Conservation (phyloP, 352 stramenopile species). For the Globisporangium heterothallicum region DNA sequence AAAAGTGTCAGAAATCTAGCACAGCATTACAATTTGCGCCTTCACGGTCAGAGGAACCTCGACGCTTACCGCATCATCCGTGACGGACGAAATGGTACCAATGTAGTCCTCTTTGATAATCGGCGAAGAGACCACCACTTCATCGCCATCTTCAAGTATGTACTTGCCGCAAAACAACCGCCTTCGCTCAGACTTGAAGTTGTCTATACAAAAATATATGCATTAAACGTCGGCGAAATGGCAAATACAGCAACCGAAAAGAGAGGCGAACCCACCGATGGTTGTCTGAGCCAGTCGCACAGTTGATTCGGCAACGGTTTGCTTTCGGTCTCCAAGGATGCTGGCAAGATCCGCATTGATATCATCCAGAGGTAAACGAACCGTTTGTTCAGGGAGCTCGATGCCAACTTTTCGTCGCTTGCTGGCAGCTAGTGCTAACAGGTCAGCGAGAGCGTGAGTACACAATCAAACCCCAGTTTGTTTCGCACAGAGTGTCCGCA, state of each 20-base stretch:
- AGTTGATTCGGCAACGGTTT: slow-evolving; percentile 19
- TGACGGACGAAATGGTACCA: slow-evolving; percentile 72
- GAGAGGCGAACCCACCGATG: slow-evolving; percentile 17
- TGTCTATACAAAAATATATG: slow-evolving; percentile 17
- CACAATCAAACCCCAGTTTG: neutral
- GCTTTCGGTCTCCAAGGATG: slow-evolving; percentile 38
- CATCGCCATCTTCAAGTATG: slow-evolving; percentile 76
- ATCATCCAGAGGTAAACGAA: slow-evolving; percentile 52
- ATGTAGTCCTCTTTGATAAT: slow-evolving; percentile 68
- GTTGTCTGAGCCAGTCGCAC: slow-evolving; percentile 18
- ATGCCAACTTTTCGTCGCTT: slow-evolving; percentile 48
- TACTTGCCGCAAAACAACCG: slow-evolving; percentile 63
- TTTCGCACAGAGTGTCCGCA: neutral
- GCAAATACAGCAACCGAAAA: neutral
- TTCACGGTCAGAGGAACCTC: neutral
- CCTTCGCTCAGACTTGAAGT: slow-evolving; percentile 46
- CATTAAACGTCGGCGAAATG: slow-evolving; percentile 11
- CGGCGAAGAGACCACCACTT: slow-evolving; percentile 61
- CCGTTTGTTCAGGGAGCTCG: slow-evolving; percentile 32
- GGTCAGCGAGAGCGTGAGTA: neutral
- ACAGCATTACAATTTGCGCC: neutral
- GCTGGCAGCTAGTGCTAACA: slow-evolving; percentile 12
- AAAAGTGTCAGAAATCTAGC: neutral
- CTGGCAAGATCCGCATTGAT: slow-evolving; percentile 48
- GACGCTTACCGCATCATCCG: slow-evolving; percentile 45